Evolutionary conservation across 495 filamentous ascomycete species (phyloP).

Genomic region (Aspergillus campestris): DNA sequence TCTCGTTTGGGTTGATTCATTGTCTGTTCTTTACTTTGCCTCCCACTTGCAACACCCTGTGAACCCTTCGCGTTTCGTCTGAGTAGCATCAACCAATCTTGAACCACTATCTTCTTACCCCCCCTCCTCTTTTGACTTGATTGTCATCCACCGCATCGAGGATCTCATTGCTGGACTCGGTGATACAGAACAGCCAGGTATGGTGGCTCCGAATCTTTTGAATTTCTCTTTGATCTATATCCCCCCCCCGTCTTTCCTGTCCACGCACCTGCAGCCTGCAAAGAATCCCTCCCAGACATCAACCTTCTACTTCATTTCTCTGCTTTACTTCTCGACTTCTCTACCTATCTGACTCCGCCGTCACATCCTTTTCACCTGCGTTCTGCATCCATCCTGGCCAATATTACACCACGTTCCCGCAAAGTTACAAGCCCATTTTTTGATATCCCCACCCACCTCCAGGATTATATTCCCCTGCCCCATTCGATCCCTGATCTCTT

Average conservation of each 20-base stretch:
- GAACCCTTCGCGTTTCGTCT: no score
- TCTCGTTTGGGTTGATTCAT: no score
- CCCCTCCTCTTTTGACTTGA: no score
- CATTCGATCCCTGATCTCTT: conserved; percentile 8
- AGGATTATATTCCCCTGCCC: conserved; percentile 9
- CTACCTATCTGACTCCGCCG: conserved; percentile 3
- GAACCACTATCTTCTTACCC: no score
- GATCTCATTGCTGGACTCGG: no score
- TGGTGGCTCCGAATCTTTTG: conserved; percentile 5
- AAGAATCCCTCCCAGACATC: conserved; percentile 19
- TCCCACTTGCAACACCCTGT: no score
- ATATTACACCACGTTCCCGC: conserved; percentile 38
- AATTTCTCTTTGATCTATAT: not conserved
- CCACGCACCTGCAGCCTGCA: conserved; percentile 28
- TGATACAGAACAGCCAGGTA: conserved; percentile 1
- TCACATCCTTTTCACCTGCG: conserved; percentile 19
- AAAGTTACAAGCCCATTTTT: conserved; percentile 26
- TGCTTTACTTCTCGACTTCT: not conserved
- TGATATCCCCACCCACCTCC: conserved; percentile 21
- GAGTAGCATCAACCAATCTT: no score
- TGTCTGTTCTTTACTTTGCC: no score
- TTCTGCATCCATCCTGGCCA: conserved; percentile 35
- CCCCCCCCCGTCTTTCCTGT: conserved; percentile 9
- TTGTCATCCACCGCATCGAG: no score
- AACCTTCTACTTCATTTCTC: conserved; percentile 4